These are phyloP conservation scores for Rhodotorula sp. DNA, from an alignment of 1,284 basidiomycete genomes.

Conservation along the genomic window DNA sequence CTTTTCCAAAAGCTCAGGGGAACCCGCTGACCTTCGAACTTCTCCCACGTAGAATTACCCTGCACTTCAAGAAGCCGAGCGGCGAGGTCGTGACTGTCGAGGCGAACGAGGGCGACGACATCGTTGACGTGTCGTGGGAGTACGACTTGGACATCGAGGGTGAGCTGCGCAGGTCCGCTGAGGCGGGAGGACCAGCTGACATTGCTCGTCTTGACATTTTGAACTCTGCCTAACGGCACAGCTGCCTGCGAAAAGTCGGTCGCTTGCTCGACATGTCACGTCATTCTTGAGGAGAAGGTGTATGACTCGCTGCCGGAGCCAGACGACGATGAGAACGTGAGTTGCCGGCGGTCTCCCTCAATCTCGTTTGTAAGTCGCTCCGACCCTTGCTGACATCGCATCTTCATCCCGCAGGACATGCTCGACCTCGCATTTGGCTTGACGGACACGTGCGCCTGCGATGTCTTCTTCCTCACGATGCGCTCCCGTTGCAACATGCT, in stretches of 20 bases:
- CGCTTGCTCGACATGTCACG: slow-evolving; percentile 97
- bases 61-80: slow-evolving; percentile 86
- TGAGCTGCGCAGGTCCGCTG: slow-evolving; percentile 47
- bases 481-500: neutral
- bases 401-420: slow-evolving; percentile 66
- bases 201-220: too few species aligned
- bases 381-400: neutral
- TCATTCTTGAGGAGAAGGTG: slow-evolving; percentile 77
- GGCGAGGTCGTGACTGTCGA: slow-evolving; percentile 76
- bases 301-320: slow-evolving; percentile 87
- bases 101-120: slow-evolving; percentile 89
- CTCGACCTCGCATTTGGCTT: slow-evolving; percentile 96
- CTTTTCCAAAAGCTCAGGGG: slow-evolving; percentile 1
- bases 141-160: slow-evolving; percentile 98
- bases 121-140: slow-evolving; percentile 88
- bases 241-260: slow-evolving; percentile 90
- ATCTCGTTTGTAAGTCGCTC: too few species aligned
- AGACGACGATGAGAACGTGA: slow-evolving; percentile 75
- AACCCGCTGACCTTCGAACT: neutral
- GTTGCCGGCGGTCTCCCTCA: neutral
- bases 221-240: slow-evolving; percentile 46
- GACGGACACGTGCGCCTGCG: slow-evolving; percentile 74
- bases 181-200: neutral
- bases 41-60: slow-evolving; percentile 65
- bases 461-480: neutral